Evolutionary conservation across 2,329 filamentous ascomycete genomes (phyloP), one percentile per base, ranked within the genome.

Genomic region (Penicillium sp.): DNA sequence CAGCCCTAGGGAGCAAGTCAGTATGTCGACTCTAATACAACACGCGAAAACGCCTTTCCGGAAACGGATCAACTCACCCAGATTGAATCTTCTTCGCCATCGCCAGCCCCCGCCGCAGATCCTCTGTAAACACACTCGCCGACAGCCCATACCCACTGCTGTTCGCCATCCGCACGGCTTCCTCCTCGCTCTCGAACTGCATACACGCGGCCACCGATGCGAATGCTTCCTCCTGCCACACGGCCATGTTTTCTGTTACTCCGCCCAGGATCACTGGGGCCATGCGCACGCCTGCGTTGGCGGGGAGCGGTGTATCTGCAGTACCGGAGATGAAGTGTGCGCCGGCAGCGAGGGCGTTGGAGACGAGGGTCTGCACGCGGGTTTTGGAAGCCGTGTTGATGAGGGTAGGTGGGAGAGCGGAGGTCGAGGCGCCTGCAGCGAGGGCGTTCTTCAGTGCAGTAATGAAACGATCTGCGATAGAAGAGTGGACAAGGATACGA

Each of bases 71-170:
- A 12, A 51, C 48, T 51, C 17, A 78, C 75, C 88, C 91, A 39
- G 84, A 83, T 72, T 93, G 86, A 63, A 90, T 85, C 59, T 79
- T 78, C 63, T 76, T 81, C 2, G 87, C 86, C 43, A 90, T 73
- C 1, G 82, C 78, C 63, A 90, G 72, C 0, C 81, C 87, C 55
- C 78, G 78, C 15, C 80, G 72, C 53, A 93, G 73, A 72, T 91
- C 86, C 63, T 85, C 79, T 0, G 90, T 92, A 72, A 92, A 95
- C 1, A 95, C 84, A 0, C 90, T 83, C 1, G 86, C 83, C 1
- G 82, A 81, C 5, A 95, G 81, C 1, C 91, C 91, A 71, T 92
- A 94, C 42, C 90, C 88, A 11, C 88, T 90, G 64, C 92, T 87
- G 71, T 96, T 95, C 4, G 90, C 90, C 11, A 94, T 80, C 15